phyloP scores from a whole-genome alignment of 768 basidiomycete genomes.

The Lactarius sanguifluus region DNA sequence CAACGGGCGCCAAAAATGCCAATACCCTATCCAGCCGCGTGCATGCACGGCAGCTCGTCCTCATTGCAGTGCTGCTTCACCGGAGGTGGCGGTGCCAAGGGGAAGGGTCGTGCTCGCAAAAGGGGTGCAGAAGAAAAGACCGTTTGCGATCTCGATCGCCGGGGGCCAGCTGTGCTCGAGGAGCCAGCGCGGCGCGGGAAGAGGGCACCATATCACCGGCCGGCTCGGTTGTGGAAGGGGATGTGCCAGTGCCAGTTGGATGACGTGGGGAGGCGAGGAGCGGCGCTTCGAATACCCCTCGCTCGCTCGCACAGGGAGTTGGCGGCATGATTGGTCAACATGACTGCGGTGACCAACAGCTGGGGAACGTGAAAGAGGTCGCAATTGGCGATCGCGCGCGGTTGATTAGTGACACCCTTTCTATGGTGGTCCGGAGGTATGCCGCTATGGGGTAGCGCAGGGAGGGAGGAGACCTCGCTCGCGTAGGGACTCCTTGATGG shows the following conservation, averaged over 20 bases:
- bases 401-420: not conserved
- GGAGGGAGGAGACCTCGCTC: not conserved
- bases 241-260: too few relatives aligned
- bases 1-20: not conserved
- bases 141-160: not conserved
- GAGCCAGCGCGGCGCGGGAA: conserved; percentile 8
- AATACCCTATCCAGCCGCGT: conserved; percentile 3
- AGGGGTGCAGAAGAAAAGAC: not conserved
- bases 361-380: not conserved
- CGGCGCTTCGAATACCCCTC: not conserved
- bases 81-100: conserved; percentile 17
- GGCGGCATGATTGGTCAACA: not conserved
- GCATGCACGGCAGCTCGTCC: conserved; percentile 1
- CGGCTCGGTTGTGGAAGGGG: not conserved
- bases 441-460: not conserved
- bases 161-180: conserved; percentile 7
- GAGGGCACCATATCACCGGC: not conserved
- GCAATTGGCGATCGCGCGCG: not conserved
- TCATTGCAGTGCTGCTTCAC: conserved; percentile 10
- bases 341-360: not conserved
- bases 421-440: not conserved
- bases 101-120: not conserved
- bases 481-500: not conserved
- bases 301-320: not conserved
- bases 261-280: not conserved